These are phyloP conservation scores for Ceriops tagal DNA, from an alignment of 345 rosid genomes.

Conservation along the genomic window DNA sequence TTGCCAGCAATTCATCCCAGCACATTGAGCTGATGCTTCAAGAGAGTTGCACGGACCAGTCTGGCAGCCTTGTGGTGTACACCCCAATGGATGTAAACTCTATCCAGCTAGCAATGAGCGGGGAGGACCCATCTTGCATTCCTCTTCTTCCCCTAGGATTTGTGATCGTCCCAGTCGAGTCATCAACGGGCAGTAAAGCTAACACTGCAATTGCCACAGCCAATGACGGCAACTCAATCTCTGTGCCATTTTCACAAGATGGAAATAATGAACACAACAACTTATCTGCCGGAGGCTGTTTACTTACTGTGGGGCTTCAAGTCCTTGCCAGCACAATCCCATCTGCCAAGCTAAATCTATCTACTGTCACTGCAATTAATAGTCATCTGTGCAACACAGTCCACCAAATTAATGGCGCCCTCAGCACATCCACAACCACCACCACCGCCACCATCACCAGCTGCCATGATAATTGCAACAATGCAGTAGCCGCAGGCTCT, in stretches of 20 bases:
- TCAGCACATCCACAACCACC: constrained; percentile 18
- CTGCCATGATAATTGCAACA: constrained; percentile 23
- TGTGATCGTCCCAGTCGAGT: constrained; percentile 51
- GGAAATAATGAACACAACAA: constrained; percentile 6
- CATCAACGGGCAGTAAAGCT: constrained; percentile 8
- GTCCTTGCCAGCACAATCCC: constrained; percentile 69
- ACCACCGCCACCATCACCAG: neutral
- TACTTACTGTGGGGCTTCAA: constrained; percentile 80
- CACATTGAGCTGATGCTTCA: constrained; percentile 83
- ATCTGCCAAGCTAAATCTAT: constrained; percentile 68
- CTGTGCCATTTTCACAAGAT: constrained; percentile 14
- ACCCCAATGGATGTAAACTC: constrained; percentile 65
- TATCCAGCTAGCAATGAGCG: constrained; percentile 72
- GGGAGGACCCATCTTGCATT: constrained; percentile 68
- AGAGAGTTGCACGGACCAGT: constrained; percentile 79
- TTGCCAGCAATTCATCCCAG: constrained; percentile 81
- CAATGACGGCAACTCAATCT: constrained; percentile 13
- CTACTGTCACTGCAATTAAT: constrained; percentile 59
- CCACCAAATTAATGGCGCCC: constrained; percentile 58
- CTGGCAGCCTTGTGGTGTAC: constrained; percentile 80
- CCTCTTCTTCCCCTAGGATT: constrained; percentile 83
- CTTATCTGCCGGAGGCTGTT: constrained; percentile 37
- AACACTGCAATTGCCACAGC: neutral
- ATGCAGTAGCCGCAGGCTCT: constrained; percentile 23
- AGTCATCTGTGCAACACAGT: constrained; percentile 65